phyloP scores from a whole-genome alignment of 1,139 yeast species.

The Nakaseomyces sp. region DNA sequence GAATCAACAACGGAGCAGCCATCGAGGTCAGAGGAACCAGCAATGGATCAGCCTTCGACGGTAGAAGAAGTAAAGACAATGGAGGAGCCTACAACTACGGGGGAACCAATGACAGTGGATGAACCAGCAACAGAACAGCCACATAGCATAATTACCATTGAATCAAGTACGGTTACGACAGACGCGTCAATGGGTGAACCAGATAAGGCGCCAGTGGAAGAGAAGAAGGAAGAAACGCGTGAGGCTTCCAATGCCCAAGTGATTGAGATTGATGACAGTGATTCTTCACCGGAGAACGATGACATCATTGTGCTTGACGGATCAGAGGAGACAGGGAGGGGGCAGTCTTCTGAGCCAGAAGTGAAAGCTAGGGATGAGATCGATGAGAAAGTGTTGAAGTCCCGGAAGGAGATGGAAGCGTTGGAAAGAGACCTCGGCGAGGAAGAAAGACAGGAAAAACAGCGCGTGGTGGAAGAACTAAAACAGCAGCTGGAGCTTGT shows the following conservation, averaged over 20 bases:
- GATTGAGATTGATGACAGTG: conserved; percentile 2
- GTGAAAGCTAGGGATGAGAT: neutral
- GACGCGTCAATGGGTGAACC: no score
- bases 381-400: conserved; percentile 4
- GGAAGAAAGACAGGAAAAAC: conserved; percentile 1
- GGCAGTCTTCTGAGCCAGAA: neutral
- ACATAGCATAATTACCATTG: no score
- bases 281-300: conserved; percentile 4
- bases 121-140: no score
- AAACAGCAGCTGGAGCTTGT: neutral
- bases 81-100: no score
- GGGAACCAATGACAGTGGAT: no score
- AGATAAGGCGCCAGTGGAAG: neutral
- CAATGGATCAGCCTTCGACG: no score
- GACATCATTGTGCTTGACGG: neutral
- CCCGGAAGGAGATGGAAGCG: conserved; percentile 4
- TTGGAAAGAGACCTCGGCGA: conserved; percentile 4
- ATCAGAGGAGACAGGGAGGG: conserved; percentile 7
- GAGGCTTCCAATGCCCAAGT: conserved; percentile 5
- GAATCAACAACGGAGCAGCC: no score
- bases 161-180: no score
- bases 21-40: no score
- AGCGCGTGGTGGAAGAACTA: conserved; percentile 2
- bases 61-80: no score
- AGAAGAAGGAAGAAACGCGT: neutral